These are phyloP conservation scores for Ustilago trichophora DNA, from an alignment of 1,284 basidiomycete genomes.

Conservation along the genomic window DNA sequence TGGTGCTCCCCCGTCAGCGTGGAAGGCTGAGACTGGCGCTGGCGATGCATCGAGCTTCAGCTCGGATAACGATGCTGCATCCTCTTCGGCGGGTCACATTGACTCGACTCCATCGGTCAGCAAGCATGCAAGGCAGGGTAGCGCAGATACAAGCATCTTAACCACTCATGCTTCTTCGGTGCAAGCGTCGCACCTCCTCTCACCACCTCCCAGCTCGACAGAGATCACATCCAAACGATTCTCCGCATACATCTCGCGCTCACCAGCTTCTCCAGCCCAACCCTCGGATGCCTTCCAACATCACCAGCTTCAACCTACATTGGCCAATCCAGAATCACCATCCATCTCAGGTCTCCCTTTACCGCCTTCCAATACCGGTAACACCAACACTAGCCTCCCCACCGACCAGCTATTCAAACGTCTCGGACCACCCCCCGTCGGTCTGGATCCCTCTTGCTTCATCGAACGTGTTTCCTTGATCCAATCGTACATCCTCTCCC, in stretches of 20 bases:
- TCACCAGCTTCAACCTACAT: too few species aligned
- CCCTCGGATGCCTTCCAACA: too few species aligned
- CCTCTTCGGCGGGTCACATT: conserved; percentile 8
- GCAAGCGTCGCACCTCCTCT: background rate
- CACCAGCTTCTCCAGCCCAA: too few species aligned
- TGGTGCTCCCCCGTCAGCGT: conserved; percentile 23
- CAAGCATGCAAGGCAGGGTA: too few species aligned
- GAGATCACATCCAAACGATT: background rate
- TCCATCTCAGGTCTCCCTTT: conserved; percentile 10
- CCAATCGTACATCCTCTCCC: conserved; percentile 10
- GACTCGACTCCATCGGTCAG: too few species aligned
- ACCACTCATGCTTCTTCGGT: too few species aligned
- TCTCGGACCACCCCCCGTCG: conserved; percentile 32
- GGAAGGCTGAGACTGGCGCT: conserved; percentile 17
- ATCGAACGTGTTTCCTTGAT: conserved; percentile 15
- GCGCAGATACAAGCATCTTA: too few species aligned
- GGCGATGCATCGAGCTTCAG: conserved; percentile 12
- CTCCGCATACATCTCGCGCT: too few species aligned
- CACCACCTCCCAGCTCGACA: background rate
- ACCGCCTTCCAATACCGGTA: background rate
- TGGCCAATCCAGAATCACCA: too few species aligned
- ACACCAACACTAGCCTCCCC: background rate
- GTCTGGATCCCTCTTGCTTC: conserved; percentile 5
- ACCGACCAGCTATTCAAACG: conserved; percentile 20
- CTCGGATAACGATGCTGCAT: conserved; percentile 25